Percentiles rank a stretch among this genome's conserved stretches.
Conservation (phyloP, 2,329 filamentous ascomycete species). For the Fusarium armeniacum region DNA sequence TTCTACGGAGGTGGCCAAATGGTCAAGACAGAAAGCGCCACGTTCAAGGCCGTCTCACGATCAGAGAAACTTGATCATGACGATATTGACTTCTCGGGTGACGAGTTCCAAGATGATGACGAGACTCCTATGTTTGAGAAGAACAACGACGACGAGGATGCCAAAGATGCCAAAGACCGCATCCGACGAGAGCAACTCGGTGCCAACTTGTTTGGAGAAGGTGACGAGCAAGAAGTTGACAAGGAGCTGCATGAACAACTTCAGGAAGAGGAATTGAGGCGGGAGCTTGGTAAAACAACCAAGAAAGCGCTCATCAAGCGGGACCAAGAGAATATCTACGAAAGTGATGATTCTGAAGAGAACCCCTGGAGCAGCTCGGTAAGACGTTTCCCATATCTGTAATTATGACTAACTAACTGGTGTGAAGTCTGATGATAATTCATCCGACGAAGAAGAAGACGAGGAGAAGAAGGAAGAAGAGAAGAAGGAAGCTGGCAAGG, state of each 20-base stretch:
- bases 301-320: slow-evolving; percentile 86
- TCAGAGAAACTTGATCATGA: slow-evolving; percentile 78
- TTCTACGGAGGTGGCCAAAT: slow-evolving; percentile 67
- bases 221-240: slow-evolving; percentile 78
- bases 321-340: slow-evolving; percentile 89
- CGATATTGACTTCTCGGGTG: slow-evolving; percentile 75
- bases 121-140: slow-evolving; percentile 81
- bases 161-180: slow-evolving; percentile 77
- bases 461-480: slow-evolving; percentile 58
- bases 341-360: slow-evolving; percentile 71
- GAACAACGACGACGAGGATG: slow-evolving; percentile 87
- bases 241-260: slow-evolving; percentile 78
- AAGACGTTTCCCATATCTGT: slow-evolving; percentile 21
- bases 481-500: slow-evolving; percentile 59
- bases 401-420: slow-evolving; percentile 39
- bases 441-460: slow-evolving; percentile 56
- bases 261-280: slow-evolving; percentile 77
- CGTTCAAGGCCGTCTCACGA: slow-evolving; percentile 71
- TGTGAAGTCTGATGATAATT: slow-evolving; percentile 63
- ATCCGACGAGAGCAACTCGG: slow-evolving; percentile 86
- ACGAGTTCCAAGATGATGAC: slow-evolving; percentile 90
- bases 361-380: slow-evolving; percentile 60
- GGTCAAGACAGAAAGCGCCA: slow-evolving; percentile 78
- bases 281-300: slow-evolving; percentile 80
- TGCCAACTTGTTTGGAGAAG: slow-evolving; percentile 84